These are phyloP conservation scores for Neoconidiobolus thromboides DNA, from an alignment of 371 early-diverging fungal genomes.

Conservation along the genomic window DNA sequence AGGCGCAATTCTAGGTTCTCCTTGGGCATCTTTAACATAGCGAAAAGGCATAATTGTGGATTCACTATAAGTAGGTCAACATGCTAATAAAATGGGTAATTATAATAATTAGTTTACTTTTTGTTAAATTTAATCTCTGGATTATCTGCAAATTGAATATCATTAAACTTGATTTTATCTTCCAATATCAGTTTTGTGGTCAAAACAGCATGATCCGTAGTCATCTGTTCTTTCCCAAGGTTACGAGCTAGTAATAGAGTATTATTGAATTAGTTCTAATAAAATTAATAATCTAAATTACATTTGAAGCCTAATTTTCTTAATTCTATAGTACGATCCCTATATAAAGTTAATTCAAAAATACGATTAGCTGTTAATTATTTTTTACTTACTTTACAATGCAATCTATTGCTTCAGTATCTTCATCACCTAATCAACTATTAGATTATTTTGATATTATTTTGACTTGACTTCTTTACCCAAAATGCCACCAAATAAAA, in stretches of 20 bases:
- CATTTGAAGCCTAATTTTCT: constrained; percentile 1
- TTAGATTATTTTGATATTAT: background rate
- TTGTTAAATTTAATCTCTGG: background rate
- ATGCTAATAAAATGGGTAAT: background rate
- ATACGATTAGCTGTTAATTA: background rate
- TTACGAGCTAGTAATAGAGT: constrained; percentile 1
- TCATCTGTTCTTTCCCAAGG: constrained; percentile 1
- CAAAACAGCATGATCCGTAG: constrained; percentile 4
- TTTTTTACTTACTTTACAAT: background rate
- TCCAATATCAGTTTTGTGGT: constrained; percentile 1
- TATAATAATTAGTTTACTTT: background rate
- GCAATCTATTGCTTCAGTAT: constrained; percentile 5
- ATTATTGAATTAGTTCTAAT: background rate
- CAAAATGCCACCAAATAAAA: constrained; percentile 5
- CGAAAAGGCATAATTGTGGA: constrained; percentile 4
- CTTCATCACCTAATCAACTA: constrained; percentile 1
- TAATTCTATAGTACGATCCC: constrained; percentile 6
- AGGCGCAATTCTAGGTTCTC: constrained; percentile 3
- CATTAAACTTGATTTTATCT: constrained; percentile 2
- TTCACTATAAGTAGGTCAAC: background rate
- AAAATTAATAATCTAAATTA: background rate
- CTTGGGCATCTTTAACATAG: background rate
- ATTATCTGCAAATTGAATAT: constrained; percentile 4
- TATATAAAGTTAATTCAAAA: background rate
- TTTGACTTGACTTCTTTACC: background rate